Evolutionary conservation across 805 yeast species (phyloP).

Genomic region (Pichia exigua): DNA sequence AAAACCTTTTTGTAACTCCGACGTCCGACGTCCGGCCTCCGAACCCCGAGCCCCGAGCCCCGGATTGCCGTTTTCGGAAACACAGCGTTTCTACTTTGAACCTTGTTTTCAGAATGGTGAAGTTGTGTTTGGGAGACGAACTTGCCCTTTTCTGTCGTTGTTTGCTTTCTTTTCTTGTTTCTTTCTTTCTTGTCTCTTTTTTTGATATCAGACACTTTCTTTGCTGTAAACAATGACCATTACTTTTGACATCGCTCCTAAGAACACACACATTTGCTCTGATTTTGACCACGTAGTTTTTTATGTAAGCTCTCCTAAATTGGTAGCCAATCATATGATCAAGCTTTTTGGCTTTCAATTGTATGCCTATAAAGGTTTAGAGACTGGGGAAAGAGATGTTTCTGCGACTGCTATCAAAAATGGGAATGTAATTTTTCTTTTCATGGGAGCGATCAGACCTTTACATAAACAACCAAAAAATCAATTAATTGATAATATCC

Average conservation of each 20-base stretch:
- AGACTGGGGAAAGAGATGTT: slow-evolving; percentile 50
- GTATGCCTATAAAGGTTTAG: slow-evolving; percentile 59
- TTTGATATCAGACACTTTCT: background rate
- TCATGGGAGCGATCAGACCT: slow-evolving; percentile 33
- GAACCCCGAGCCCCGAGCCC: no score
- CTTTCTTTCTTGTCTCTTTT: background rate
- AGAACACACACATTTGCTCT: background rate
- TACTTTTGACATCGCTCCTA: slow-evolving; percentile 1
- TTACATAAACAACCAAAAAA: slow-evolving; percentile 10
- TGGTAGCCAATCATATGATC: slow-evolving; percentile 48
- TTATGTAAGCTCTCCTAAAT: slow-evolving; percentile 68
- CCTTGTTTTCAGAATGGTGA: background rate
- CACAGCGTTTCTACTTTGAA: background rate
- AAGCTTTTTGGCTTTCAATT: slow-evolving; percentile 54
- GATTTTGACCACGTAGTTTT: slow-evolving; percentile 64
- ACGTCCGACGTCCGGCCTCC: no score
- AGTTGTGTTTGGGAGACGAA: background rate
- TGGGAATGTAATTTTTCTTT: slow-evolving; percentile 44
- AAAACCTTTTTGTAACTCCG: no score
- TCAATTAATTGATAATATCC: slow-evolving; percentile 28
- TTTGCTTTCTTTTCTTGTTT: background rate
- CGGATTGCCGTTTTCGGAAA: no score
- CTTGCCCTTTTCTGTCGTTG: background rate
- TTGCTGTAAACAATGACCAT: slow-evolving; percentile 3
- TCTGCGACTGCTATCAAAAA: slow-evolving; percentile 56